phyloP scores from a whole-genome alignment of 2,329 filamentous ascomycete genomes.

The Dactylellina leptospora region DNA sequence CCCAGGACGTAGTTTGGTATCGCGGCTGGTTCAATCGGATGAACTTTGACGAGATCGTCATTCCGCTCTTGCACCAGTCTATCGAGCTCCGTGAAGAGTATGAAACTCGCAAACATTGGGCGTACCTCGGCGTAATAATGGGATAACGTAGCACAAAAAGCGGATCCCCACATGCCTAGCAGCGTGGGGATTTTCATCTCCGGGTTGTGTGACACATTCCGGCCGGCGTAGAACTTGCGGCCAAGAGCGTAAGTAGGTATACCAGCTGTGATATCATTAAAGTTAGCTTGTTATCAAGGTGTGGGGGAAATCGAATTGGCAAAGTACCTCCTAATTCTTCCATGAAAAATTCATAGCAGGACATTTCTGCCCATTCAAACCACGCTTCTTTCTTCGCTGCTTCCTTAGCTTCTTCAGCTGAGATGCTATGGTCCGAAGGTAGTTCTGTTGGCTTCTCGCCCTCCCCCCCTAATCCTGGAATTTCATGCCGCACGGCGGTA shows the following conservation, averaged over 20 bases:
- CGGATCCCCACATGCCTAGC: slow-evolving; percentile 94
- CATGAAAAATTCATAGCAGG: slow-evolving; percentile 93
- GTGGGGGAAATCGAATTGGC: too few species aligned
- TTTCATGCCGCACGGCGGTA: slow-evolving; percentile 93
- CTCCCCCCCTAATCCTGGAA: slow-evolving; percentile 71
- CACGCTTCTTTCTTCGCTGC: slow-evolving; percentile 67
- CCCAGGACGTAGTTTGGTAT: slow-evolving; percentile 90
- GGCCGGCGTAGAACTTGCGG: slow-evolving; percentile 78
- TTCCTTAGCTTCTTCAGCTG: slow-evolving; percentile 65
- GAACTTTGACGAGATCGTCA: slow-evolving; percentile 86
- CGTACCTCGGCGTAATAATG: slow-evolving; percentile 95
- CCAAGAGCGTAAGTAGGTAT: slow-evolving; percentile 96
- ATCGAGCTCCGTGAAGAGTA: slow-evolving; percentile 80
- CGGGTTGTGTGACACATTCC: slow-evolving; percentile 75
- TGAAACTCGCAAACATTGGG: slow-evolving; percentile 78
- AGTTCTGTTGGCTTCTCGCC: slow-evolving; percentile 59
- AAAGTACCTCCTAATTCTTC: slow-evolving; percentile 70
- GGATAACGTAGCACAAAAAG: slow-evolving; percentile 92
- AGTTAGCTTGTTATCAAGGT: slow-evolving; percentile 2
- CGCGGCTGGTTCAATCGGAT: slow-evolving; percentile 89
- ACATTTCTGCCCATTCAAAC: slow-evolving; percentile 99
- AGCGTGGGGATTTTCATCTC: slow-evolving; percentile 84
- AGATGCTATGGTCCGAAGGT: slow-evolving; percentile 55
- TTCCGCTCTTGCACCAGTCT: slow-evolving; percentile 82
- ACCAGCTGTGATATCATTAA: slow-evolving; percentile 67